Conservation (phyloP, 169 alveolate species). For the Cryptosporidium sp. region DNA sequence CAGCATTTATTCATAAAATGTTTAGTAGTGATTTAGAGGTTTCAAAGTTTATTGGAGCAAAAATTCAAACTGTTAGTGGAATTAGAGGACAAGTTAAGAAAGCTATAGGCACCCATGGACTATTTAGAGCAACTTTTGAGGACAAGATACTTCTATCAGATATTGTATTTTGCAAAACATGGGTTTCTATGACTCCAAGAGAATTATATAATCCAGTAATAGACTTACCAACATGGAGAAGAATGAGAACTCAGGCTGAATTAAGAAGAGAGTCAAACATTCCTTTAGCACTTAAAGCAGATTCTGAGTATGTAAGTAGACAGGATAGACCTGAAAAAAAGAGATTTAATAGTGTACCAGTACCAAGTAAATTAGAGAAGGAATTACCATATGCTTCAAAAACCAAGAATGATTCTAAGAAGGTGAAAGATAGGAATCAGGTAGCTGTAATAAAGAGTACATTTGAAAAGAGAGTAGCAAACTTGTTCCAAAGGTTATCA, state of each 20-base stretch:
- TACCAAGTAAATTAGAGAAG: conserved; percentile 76
- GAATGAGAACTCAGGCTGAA: conserved; percentile 81
- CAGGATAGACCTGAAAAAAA: conserved; percentile 73
- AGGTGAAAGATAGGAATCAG: conserved; percentile 27
- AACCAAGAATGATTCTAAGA: conserved; percentile 65
- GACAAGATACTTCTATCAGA: conserved; percentile 97
- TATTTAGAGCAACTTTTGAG: conserved; percentile 97
- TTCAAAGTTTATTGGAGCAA: conserved; percentile 96
- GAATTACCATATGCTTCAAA: conserved; percentile 78
- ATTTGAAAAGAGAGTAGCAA: conserved; percentile 70
- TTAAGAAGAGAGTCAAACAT: conserved; percentile 74
- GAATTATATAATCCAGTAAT: conserved; percentile 81
- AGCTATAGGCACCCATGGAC: conserved; percentile 93
- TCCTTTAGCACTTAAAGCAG: conserved; percentile 79
- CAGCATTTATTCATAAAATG: conserved; percentile 98
- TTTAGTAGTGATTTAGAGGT: conserved; percentile 98
- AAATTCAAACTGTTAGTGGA: conserved; percentile 98
- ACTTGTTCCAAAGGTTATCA: conserved; percentile 67
- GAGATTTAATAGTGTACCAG: conserved; percentile 75
- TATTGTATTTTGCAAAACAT: conserved; percentile 95
- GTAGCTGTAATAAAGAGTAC: conserved; percentile 73
- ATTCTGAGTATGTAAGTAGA: conserved; percentile 36
- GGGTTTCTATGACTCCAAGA: conserved; percentile 83
- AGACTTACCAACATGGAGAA: conserved; percentile 82
- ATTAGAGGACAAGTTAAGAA: conserved; percentile 98